These are phyloP conservation scores for Madurella fahalii DNA, from an alignment of 2,329 filamentous ascomycete species.

Conservation along the genomic window DNA sequence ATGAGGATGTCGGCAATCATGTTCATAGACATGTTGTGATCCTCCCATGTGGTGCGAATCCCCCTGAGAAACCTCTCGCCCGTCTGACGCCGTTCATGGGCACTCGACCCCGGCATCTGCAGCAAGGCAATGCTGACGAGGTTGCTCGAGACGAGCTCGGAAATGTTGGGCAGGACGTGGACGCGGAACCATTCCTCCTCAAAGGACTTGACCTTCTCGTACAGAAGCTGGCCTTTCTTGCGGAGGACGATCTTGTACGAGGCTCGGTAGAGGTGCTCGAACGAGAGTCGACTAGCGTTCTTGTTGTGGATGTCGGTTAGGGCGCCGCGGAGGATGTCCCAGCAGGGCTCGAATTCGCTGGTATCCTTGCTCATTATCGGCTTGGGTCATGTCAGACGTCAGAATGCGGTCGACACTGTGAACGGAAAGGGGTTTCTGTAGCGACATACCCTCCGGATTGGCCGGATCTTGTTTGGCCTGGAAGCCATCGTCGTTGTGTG, in stretches of 20 bases:
- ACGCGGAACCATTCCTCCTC: slow-evolving; percentile 76
- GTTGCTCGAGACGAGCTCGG: slow-evolving; percentile 64
- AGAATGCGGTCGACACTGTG: background rate
- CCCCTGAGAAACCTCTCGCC: slow-evolving; percentile 79
- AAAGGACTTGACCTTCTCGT: slow-evolving; percentile 73
- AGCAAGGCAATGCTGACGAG: slow-evolving; percentile 60
- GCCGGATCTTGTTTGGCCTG: slow-evolving; percentile 19
- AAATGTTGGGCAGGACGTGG: slow-evolving; percentile 68
- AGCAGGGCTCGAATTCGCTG: slow-evolving; percentile 81
- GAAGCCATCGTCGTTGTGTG: slow-evolving; percentile 15
- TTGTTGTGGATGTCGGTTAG: slow-evolving; percentile 87
- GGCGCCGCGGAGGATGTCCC: slow-evolving; percentile 71
- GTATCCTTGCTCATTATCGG: slow-evolving; percentile 43
- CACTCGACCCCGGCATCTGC: slow-evolving; percentile 54
- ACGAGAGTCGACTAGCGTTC: slow-evolving; percentile 84
- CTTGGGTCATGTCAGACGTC: slow-evolving; percentile 20
- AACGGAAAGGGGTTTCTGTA: background rate
- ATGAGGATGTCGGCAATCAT: slow-evolving; percentile 96
- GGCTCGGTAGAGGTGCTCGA: slow-evolving; percentile 90
- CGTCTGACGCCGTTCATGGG: slow-evolving; percentile 71
- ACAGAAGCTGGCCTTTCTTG: slow-evolving; percentile 78
- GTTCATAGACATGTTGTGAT: slow-evolving; percentile 88
- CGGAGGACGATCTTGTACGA: slow-evolving; percentile 91
- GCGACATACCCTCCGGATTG: slow-evolving; percentile 22
- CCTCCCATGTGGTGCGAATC: slow-evolving; percentile 75